Evolutionary conservation across 2,329 filamentous ascomycete species (phyloP).

Genomic region (Scedosporium aurantiacum): DNA sequence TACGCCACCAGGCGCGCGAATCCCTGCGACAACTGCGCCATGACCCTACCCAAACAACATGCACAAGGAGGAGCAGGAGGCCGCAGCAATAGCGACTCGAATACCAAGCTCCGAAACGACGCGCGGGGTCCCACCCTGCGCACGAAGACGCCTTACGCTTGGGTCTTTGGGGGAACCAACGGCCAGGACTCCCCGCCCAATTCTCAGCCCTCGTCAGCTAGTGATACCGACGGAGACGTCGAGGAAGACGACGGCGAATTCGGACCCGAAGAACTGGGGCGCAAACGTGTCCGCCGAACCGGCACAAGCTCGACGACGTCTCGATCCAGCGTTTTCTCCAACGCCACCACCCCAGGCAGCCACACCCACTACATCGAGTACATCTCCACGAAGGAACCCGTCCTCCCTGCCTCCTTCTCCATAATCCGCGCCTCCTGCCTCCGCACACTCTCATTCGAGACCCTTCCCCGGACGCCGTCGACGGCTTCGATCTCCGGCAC

Average conservation of each 20-base stretch:
- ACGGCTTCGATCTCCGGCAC: conserved; percentile 25
- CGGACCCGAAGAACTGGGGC: not conserved
- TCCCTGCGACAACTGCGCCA: conserved; percentile 58
- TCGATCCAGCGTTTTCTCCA: conserved; percentile 40
- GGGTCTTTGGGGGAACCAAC: conserved; percentile 36
- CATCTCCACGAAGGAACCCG: conserved; percentile 56
- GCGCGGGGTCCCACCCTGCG: conserved; percentile 44
- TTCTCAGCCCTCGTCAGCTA: conserved; percentile 37
- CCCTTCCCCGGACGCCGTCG: conserved; percentile 38
- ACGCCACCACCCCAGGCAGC: conserved; percentile 26
- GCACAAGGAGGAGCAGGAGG: conserved; percentile 8
- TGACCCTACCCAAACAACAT: conserved; percentile 46
- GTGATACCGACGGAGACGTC: conserved; percentile 41
- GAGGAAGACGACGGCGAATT: conserved; percentile 16
- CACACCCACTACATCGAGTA: conserved; percentile 59
- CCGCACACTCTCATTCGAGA: conserved; percentile 56
- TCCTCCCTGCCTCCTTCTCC: conserved; percentile 52
- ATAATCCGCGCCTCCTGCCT: conserved; percentile 55
- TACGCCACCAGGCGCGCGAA: conserved; percentile 52
- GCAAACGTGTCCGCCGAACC: conserved; percentile 8
- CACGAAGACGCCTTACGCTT: conserved; percentile 48
- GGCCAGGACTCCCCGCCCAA: conserved; percentile 38
- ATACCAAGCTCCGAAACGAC: conserved; percentile 15
- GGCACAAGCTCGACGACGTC: conserved; percentile 24
- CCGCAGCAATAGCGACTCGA: conserved; percentile 13